Conservation (phyloP, 768 basidiomycete genomes). For the Dacryopinax primogenitus region DNA sequence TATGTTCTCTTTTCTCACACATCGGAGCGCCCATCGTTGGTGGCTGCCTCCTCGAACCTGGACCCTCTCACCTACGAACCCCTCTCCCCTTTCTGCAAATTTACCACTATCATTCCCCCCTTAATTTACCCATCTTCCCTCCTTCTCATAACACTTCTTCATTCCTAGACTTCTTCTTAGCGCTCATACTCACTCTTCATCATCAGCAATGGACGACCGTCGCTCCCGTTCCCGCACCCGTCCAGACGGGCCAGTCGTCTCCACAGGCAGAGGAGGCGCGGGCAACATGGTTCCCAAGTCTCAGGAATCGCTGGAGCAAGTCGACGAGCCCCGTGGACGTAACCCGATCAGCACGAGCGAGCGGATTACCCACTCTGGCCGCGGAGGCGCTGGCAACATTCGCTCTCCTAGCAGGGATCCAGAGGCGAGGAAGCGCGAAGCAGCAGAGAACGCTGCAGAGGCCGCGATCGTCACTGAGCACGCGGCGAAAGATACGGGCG, state of each 20-base stretch:
- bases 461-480: background rate
- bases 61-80: background rate
- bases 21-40: too few species aligned
- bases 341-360: background rate
- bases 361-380: slow-evolving; percentile 36
- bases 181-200: background rate
- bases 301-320: background rate
- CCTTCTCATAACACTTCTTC: background rate
- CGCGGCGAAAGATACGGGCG: background rate
- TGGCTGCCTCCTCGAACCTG: too few species aligned
- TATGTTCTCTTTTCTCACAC: too few species aligned
- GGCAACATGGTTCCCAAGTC: background rate
- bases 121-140: background rate
- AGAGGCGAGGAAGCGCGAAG: slow-evolving; percentile 17
- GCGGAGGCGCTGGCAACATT: slow-evolving; percentile 78
- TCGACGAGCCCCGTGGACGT: background rate
- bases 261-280: background rate
- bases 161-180: background rate
- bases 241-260: background rate
- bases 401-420: slow-evolving; percentile 57
- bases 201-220: background rate
- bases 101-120: background rate
- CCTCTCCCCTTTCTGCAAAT: background rate
- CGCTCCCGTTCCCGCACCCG: background rate
- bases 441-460: slow-evolving; percentile 19